Base-by-base conservation (phyloP, 345 rosid species). In the Gossypium rotundifolium region DNA sequence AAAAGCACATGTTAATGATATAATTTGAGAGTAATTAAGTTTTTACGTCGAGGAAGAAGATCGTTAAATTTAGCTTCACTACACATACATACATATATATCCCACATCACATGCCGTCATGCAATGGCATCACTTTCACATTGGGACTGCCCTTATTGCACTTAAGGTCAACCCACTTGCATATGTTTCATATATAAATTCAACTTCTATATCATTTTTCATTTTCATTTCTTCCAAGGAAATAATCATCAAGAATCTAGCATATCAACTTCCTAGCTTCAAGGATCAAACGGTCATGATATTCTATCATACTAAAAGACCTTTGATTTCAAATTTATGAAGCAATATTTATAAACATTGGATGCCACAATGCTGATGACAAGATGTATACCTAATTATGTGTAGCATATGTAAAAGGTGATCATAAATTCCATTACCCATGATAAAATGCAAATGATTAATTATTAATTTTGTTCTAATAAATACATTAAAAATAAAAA, bases 121-220 rank as follows among this genome's bases (percentile, higher is more conserved):
- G 67, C 38, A 2, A 58, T 10, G 62, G 10, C 33, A 58, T 22
- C 33, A 23, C 62, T 23, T 33, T 23, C 17, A 59, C 38, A 23
- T 59, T 9, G 13, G 29, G 62, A 22, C 3, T 58, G 62, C 29
- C 14, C 62, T 20, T 4, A 10, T 20, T 22, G 2, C 62, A 22
- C 33, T 58, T 54, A 12, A 33, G 64, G 82, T 65, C 77, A 74
- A 73, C 77, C 82, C 33, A 73, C 68, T 44, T 61, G 42, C 23
- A 22, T 12, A 18, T 45, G 20, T 8, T 33, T 63, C 20, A 7
- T 22, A 17, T 63, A 1, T 38, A 23, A 23, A 1, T 33, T 25
- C 17, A 59, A 4, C 9, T 23, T 23, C 40, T 11, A 23, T 0
- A 59, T 59, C 60, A 23, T 23, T 23, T 23, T 46, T 11, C 51